phyloP scores from a whole-genome alignment of 768 basidiomycete genomes.

The Boletus vinaceobasis region DNA sequence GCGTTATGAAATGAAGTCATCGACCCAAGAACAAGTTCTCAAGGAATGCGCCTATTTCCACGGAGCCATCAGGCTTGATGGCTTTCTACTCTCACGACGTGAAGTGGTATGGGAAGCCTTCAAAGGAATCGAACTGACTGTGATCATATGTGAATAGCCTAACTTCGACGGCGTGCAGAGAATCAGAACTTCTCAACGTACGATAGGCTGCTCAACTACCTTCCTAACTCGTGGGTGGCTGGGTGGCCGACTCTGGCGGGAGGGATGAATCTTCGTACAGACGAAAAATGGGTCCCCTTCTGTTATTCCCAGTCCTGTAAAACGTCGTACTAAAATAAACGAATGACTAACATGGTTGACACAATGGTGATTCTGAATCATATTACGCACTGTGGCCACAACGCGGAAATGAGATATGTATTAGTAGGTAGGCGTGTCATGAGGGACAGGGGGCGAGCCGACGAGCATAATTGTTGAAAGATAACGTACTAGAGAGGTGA shows the following conservation, averaged over 20 bases:
- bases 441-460: neutral
- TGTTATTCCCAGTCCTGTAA: constrained; percentile 96
- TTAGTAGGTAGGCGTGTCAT: constrained; percentile 74
- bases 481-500: constrained; percentile 54
- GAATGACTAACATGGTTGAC: neutral
- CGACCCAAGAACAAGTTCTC: neutral
- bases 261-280: constrained; percentile 76
- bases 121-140: constrained; percentile 1
- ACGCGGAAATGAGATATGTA: constrained; percentile 64
- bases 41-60: neutral
- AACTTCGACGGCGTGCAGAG: neutral
- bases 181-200: neutral
- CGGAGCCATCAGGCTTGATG: neutral
- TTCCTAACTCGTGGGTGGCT: constrained; percentile 27
- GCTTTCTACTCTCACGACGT: neutral
- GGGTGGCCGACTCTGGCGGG: constrained; percentile 43
- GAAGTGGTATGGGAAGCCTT: neutral
- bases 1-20: neutral
- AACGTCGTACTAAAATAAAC: constrained; percentile 72
- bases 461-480: neutral
- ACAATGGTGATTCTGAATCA: neutral
- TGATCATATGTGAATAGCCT: constrained; percentile 7
- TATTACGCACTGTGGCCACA: constrained; percentile 72
- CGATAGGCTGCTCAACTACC: neutral
- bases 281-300: constrained; percentile 93